A percentile compares a stretch with the other conserved stretches of the same genome.
These are phyloP conservation scores for Nakazawaea ambrosiae DNA, from an alignment of 805 yeast species.

Conservation along the genomic window DNA sequence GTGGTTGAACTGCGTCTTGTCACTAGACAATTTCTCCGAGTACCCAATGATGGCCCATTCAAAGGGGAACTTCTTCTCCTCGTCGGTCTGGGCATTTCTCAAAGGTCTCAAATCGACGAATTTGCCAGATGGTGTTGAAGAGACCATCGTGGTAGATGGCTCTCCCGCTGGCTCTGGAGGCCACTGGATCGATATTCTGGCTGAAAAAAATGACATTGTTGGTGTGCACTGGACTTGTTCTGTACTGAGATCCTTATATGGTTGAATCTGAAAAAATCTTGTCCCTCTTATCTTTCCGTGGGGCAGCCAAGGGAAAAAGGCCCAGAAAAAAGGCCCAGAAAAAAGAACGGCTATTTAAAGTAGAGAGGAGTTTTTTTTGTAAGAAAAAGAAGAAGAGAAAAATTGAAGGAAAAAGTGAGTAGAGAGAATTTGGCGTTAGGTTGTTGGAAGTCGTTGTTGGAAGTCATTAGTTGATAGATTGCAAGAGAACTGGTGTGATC, in stretches of 20 bases:
- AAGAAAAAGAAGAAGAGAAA: no score
- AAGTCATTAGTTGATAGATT: no score
- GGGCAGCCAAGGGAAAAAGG: no score
- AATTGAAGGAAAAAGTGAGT: no score
- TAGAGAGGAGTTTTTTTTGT: no score
- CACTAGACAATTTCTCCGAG: constrained; percentile 30
- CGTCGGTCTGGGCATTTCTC: constrained; percentile 18
- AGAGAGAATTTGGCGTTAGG: no score
- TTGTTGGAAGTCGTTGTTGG: no score
- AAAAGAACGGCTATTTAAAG: no score
- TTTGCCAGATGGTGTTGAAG: constrained; percentile 34
- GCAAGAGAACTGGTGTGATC: no score
- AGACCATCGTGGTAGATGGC: constrained; percentile 39
- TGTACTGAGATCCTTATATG: neutral
- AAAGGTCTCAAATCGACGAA: constrained; percentile 42
- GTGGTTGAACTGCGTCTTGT: constrained; percentile 32
- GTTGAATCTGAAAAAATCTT: neutral
- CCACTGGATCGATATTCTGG: constrained; percentile 50
- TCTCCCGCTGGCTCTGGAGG: constrained; percentile 34
- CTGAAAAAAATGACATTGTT: constrained; percentile 27
- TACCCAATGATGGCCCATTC: constrained; percentile 56
- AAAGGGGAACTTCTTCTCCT: constrained; percentile 33
- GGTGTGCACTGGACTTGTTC: neutral
- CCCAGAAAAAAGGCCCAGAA: no score
- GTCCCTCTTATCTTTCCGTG: no score